Evolutionary conservation across 2,329 filamentous ascomycete genomes (phyloP).

Genomic region (Elsinoe ampelina): DNA sequence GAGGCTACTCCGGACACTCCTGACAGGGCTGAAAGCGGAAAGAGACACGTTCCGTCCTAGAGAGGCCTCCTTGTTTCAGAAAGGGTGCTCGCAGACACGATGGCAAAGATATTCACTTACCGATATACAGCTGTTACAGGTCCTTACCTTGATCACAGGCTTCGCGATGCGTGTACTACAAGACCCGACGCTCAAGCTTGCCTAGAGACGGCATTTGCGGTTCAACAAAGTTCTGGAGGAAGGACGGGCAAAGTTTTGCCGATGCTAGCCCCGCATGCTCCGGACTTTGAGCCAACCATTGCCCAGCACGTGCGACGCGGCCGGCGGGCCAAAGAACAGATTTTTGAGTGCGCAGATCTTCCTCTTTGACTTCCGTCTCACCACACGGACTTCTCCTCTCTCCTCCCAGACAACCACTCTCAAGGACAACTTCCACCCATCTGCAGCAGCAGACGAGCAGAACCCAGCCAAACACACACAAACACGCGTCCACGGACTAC

Average conservation of each 20-base stretch:
- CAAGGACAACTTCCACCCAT: slow-evolving; percentile 1
- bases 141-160: slow-evolving; percentile 1
- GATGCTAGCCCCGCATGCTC: not conserved
- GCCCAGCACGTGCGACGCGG: slow-evolving; percentile 9
- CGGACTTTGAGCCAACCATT: not conserved
- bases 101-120: not conserved
- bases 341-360: slow-evolving; percentile 1
- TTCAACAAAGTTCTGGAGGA: not conserved
- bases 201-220: not conserved
- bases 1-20: not conserved
- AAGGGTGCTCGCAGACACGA: not conserved
- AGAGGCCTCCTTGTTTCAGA: not conserved
- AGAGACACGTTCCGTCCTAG: not conserved
- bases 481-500: slow-evolving; percentile 1
- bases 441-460: slow-evolving; percentile 7
- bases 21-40: not conserved
- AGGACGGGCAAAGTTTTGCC: slow-evolving; percentile 1
- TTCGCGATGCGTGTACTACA: not conserved
- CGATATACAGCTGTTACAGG: not conserved
- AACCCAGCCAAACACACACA: not conserved
- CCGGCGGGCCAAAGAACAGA: slow-evolving; percentile 1
- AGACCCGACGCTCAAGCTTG: not conserved
- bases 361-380: slow-evolving; percentile 1
- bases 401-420: not conserved
- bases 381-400: not conserved